Evolutionary conservation across 2,329 filamentous ascomycete genomes (phyloP).

Genomic region (Cytospora paraplurivora): DNA sequence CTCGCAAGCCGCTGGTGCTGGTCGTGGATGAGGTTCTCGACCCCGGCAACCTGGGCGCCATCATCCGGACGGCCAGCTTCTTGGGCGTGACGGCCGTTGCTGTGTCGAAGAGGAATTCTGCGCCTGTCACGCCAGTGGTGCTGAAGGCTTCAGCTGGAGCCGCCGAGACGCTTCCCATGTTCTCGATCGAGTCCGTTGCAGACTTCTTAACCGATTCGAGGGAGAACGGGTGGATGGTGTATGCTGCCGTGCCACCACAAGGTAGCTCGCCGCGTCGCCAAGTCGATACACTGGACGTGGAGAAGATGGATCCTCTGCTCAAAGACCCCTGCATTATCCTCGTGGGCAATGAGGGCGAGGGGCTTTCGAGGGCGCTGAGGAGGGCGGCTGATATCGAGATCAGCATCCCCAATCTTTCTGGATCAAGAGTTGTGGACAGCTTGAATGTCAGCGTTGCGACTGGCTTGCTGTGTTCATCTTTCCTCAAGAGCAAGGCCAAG

Average conservation of each 20-base stretch:
- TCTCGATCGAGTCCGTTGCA: conserved; percentile 67
- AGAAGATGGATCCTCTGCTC: conserved; percentile 54
- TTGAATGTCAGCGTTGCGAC: conserved; percentile 92
- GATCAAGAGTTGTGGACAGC: conserved; percentile 70
- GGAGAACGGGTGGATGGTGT: conserved; percentile 78
- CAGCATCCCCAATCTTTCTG: conserved; percentile 62
- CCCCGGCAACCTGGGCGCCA: conserved; percentile 86
- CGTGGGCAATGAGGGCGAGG: conserved; percentile 79
- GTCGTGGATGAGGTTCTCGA: conserved; percentile 78
- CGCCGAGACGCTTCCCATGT: conserved; percentile 75
- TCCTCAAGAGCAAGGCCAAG: conserved; percentile 52
- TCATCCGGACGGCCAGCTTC: conserved; percentile 85
- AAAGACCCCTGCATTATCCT: conserved; percentile 74
- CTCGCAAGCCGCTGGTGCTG: conserved; percentile 69
- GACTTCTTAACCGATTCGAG: conserved; percentile 71
- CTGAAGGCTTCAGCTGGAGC: conserved; percentile 90
- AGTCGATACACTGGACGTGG: conserved; percentile 53
- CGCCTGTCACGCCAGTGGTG: conserved; percentile 73
- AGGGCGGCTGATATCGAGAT: conserved; percentile 66
- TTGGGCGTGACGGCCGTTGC: conserved; percentile 85
- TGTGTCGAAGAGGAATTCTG: conserved; percentile 72
- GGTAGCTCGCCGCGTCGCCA: conserved; percentile 42
- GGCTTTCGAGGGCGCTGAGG: conserved; percentile 65
- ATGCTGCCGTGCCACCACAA: conserved; percentile 66
- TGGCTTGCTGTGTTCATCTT: conserved; percentile 71